Conservation (phyloP, 1,284 basidiomycete genomes). For the Amylostereum areolatum region DNA sequence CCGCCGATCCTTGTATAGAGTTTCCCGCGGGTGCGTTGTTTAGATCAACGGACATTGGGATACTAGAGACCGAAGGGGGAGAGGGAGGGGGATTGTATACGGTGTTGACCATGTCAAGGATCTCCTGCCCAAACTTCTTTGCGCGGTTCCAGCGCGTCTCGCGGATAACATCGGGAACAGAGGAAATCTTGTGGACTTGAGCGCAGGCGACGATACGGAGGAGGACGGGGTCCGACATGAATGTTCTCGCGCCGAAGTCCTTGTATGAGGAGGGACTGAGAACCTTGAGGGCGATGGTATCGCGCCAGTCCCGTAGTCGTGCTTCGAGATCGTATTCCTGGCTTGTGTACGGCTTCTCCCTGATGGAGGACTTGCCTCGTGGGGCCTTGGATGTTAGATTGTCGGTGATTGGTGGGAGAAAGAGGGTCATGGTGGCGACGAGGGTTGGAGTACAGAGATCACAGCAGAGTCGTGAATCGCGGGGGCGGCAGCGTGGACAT, state of each 20-base stretch:
- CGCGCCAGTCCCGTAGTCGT: not conserved
- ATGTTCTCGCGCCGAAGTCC: not conserved
- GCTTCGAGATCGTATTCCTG: not conserved
- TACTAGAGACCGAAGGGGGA: not conserved
- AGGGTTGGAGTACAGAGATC: conserved; percentile 8
- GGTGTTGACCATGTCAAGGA: not conserved
- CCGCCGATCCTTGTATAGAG: not conserved
- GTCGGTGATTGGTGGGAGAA: not conserved
- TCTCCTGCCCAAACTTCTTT: not conserved
- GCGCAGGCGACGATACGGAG: not conserved
- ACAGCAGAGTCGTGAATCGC: conserved; percentile 11
- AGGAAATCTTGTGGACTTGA: not conserved
- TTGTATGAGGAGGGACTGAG: not conserved
- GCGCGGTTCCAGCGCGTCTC: not conserved
- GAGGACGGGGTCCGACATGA: not conserved
- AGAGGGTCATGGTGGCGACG: not conserved
- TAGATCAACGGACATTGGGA: not conserved
- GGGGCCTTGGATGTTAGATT: no score
- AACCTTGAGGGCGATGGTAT: not conserved
- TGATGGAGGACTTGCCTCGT: not conserved
- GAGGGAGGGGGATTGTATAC: not conserved
- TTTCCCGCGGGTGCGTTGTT: no score
- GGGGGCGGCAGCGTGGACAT: no score
- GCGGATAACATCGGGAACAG: not conserved
- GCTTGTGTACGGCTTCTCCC: not conserved